Evolutionary conservation across 768 basidiomycete species (phyloP).

Genomic region (Fomitopsis serialis): DNA sequence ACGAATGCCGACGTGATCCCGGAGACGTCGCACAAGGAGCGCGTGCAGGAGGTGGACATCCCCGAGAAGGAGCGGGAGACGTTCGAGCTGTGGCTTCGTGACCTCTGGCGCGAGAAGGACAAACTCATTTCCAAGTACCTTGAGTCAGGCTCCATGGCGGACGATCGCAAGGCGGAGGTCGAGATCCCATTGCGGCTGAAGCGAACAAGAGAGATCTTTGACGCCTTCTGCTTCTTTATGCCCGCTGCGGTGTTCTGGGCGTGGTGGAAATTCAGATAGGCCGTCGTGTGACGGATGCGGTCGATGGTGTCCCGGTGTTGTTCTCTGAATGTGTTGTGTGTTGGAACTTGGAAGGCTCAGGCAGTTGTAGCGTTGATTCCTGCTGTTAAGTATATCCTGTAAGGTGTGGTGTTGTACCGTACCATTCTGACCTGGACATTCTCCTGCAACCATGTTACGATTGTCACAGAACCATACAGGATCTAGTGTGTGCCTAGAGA

Average conservation of each 20-base stretch:
- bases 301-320: neutral
- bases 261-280: slow-evolving; percentile 16
- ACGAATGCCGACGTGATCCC: slow-evolving; percentile 28
- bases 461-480: neutral
- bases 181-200: slow-evolving; percentile 60
- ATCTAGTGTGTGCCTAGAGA: neutral
- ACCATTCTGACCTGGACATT: neutral
- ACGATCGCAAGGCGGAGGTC: slow-evolving; percentile 23
- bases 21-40: slow-evolving; percentile 17
- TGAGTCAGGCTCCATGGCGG: slow-evolving; percentile 41
- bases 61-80: slow-evolving; percentile 27
- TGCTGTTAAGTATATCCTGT: neutral
- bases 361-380: neutral
- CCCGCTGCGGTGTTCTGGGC: slow-evolving; percentile 33
- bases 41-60: slow-evolving; percentile 20
- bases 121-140: slow-evolving; percentile 63
- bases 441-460: neutral
- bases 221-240: slow-evolving; percentile 68
- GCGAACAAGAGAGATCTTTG: slow-evolving; percentile 47
- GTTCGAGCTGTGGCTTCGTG: slow-evolving; percentile 83
- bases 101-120: slow-evolving; percentile 86
- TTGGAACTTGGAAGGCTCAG: neutral
- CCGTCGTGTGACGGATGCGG: neutral
- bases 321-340: neutral
- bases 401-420: neutral